Percentiles rank a stretch among this genome's conserved stretches.
Evolutionary conservation across 306 rosid species (phyloP).

Genomic region (Dryas alaskensis): DNA sequence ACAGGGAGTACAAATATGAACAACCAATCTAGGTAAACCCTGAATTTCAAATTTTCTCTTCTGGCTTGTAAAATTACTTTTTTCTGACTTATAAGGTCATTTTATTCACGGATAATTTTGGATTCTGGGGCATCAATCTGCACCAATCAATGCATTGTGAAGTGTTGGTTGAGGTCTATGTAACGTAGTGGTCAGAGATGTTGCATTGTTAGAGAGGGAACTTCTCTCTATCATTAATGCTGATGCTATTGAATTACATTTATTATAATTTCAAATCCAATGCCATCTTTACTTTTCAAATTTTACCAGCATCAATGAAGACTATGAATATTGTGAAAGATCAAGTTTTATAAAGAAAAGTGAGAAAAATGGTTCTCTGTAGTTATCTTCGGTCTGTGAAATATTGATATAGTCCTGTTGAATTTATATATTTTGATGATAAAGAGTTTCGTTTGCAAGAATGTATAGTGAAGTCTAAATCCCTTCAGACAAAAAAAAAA

Average conservation of each 20-base stretch:
- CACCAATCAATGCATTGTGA: background rate
- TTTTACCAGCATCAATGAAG: background rate
- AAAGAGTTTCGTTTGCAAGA: background rate
- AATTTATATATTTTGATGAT: background rate
- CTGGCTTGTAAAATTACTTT: slow-evolving; percentile 2
- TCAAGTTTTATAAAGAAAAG: background rate
- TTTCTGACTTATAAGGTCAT: slow-evolving; percentile 8
- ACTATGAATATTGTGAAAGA: slow-evolving; percentile 5
- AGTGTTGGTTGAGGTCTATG: slow-evolving; percentile 9
- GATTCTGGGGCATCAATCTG: slow-evolving; percentile 14
- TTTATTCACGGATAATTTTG: background rate
- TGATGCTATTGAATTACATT: background rate
- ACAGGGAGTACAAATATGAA: slow-evolving; percentile 92
- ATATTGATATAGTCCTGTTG: background rate
- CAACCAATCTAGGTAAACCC: slow-evolving; percentile 70
- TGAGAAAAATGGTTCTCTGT: background rate
- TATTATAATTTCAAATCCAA: background rate
- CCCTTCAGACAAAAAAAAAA: too few species aligned
- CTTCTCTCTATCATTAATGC: background rate
- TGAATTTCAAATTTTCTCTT: slow-evolving; percentile 23
- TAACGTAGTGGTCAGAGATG: background rate
- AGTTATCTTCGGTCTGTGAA: background rate
- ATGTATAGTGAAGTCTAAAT: slow-evolving; percentile 3
- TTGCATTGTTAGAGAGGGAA: background rate
- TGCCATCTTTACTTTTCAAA: background rate